A percentile compares a stretch with the other conserved stretches of the same genome.
phyloP scores from a whole-genome alignment of 2,329 filamentous ascomycete species.

The Fusarium sarcochroum region DNA sequence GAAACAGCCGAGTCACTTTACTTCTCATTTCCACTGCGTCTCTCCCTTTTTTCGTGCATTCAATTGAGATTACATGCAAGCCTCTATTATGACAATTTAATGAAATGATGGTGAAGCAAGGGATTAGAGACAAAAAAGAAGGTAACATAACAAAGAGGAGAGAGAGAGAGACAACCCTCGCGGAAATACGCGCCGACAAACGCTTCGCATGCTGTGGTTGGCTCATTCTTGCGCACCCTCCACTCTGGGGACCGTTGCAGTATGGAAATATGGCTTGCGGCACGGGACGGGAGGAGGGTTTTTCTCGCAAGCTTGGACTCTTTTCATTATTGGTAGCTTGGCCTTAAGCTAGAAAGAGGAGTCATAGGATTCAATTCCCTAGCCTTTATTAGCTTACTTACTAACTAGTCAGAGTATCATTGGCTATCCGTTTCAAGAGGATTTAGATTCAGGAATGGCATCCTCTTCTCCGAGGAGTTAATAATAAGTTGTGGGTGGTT shows the following conservation, averaged over 20 bases:
- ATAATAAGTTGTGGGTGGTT: conserved; percentile 1
- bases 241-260: conserved; percentile 9
- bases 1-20: conserved; percentile 30
- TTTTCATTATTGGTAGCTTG: conserved; percentile 2
- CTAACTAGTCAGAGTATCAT: conserved; percentile 13
- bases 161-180: background rate
- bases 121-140: background rate
- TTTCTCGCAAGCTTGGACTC: conserved; percentile 2
- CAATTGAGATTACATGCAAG: background rate
- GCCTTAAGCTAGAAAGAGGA: background rate
- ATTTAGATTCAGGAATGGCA: no score
- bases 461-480: background rate
- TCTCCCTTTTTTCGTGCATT: conserved; percentile 1
- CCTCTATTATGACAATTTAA: background rate
- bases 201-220: conserved; percentile 28
- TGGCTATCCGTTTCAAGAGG: conserved; percentile 12
- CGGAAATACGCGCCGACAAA: conserved; percentile 39
- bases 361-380: conserved; percentile 22
- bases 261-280: conserved; percentile 23
- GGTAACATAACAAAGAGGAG: background rate
- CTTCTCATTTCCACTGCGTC: conserved; percentile 35
- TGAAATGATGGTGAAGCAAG: background rate
- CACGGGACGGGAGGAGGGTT: conserved; percentile 24
- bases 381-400: conserved; percentile 10
- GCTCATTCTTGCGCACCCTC: conserved; percentile 25